These are phyloP conservation scores for Myrica gale DNA, from an alignment of 306 rosid genomes.

Conservation along the genomic window DNA sequence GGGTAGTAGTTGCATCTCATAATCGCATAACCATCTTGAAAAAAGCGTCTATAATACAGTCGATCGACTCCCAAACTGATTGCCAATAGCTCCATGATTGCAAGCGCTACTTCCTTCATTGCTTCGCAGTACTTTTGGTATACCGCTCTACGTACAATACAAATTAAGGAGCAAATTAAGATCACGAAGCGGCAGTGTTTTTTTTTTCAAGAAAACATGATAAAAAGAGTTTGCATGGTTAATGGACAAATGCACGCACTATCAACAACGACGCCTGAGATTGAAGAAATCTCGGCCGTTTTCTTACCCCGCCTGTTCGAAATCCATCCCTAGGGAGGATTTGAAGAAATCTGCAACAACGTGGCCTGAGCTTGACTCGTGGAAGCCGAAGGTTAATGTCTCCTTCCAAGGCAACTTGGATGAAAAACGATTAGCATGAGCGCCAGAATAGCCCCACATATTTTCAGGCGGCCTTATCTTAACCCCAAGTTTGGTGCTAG, in stretches of 20 bases:
- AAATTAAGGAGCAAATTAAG: not conserved
- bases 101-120: conserved; percentile 52
- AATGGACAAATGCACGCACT: no score
- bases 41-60: conserved; percentile 41
- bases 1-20: conserved; percentile 85
- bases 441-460: conserved; percentile 61
- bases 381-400: conserved; percentile 59
- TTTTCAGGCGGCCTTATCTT: conserved; percentile 32
- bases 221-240: no score
- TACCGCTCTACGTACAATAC: conserved; percentile 30
- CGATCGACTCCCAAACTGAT: conserved; percentile 63
- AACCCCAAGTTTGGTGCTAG: conserved; percentile 29
- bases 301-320: conserved; percentile 56
- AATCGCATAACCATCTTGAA: conserved; percentile 55
- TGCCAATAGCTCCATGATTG: conserved; percentile 56
- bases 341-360: conserved; percentile 49
- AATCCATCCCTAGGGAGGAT: conserved; percentile 46
- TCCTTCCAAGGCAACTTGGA: conserved; percentile 80
- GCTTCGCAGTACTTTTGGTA: conserved; percentile 63
- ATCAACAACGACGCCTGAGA: no score
- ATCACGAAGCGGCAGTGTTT: not conserved
- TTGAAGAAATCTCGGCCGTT: no score
- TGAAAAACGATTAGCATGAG: conserved; percentile 68
- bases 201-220: not conserved
- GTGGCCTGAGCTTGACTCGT: not conserved